Percentiles rank a stretch among this genome's conserved stretches.
These are phyloP conservation scores for Paraconiothyrium brasiliense DNA, from an alignment of 2,329 filamentous ascomycete genomes.

Conservation along the genomic window DNA sequence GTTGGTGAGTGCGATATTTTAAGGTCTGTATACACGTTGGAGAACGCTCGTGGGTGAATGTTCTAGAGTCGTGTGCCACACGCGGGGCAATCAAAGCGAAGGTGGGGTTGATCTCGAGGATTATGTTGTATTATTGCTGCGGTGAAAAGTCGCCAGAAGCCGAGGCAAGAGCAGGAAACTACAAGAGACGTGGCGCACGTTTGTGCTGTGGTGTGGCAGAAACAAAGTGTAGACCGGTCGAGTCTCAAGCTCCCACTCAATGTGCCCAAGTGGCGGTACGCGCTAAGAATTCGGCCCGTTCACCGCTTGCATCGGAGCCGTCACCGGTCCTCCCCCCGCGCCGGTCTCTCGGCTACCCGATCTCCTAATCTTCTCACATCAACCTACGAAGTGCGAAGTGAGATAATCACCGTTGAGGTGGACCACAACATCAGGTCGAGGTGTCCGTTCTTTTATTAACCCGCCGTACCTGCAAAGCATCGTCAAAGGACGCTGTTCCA, in stretches of 20 bases:
- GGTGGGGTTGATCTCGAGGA: background rate
- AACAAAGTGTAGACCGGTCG: slow-evolving; percentile 30
- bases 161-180: background rate
- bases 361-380: background rate
- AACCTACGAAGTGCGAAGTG: background rate
- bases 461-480: background rate
- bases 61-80: background rate
- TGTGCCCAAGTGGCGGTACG: slow-evolving; percentile 32
- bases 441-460: background rate
- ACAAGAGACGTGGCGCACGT: slow-evolving; percentile 4
- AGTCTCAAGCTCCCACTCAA: slow-evolving; percentile 27
- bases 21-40: background rate
- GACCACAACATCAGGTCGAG: background rate
- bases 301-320: slow-evolving; percentile 5
- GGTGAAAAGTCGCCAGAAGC: background rate
- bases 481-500: background rate
- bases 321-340: background rate
- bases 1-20: background rate
- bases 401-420: background rate
- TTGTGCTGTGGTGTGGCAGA: slow-evolving; percentile 26
- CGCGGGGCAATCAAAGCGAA: slow-evolving; percentile 10
- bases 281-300: slow-evolving; percentile 27
- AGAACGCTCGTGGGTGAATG: background rate
- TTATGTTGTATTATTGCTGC: background rate
- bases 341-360: background rate